Conservation (phyloP, 2,329 filamentous ascomycete species). For the Phaeoacremonium minimum region DNA sequence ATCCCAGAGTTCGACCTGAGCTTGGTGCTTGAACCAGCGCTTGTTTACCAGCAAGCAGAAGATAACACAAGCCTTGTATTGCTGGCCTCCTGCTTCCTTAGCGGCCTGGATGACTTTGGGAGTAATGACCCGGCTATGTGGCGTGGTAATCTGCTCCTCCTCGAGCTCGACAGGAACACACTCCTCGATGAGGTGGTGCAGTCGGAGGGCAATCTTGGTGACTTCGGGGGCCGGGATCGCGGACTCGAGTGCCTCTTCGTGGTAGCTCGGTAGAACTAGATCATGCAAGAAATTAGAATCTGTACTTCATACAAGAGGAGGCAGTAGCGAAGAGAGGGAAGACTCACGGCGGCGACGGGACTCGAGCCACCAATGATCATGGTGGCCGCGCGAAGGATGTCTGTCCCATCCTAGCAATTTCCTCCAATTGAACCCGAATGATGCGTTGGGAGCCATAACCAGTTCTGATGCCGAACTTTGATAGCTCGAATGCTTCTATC, state of each 20-base stretch:
- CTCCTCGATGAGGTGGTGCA: slow-evolving; percentile 87
- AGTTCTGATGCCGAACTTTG: too few relatives aligned
- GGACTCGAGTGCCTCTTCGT: slow-evolving; percentile 54
- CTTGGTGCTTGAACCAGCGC: slow-evolving; percentile 75
- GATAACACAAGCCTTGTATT: slow-evolving; percentile 76
- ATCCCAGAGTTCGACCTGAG: slow-evolving; percentile 83
- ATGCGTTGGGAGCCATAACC: too few relatives aligned
- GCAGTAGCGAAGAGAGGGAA: slow-evolving; percentile 1
- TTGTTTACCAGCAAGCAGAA: slow-evolving; percentile 73
- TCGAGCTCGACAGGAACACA: slow-evolving; percentile 89
- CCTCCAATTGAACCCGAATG: slow-evolving; percentile 19
- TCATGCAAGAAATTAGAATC: slow-evolving; percentile 3
- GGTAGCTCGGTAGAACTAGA: slow-evolving; percentile 62
- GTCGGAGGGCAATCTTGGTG: slow-evolving; percentile 81
- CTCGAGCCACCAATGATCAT: slow-evolving; percentile 32
- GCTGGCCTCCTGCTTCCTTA: slow-evolving; percentile 71
- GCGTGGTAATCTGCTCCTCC: slow-evolving; percentile 65
- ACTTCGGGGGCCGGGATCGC: slow-evolving; percentile 74
- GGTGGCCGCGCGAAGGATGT: slow-evolving; percentile 23
- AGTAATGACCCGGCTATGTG: slow-evolving; percentile 85
- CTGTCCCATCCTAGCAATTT: slow-evolving; percentile 27
- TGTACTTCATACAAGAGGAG: neutral
- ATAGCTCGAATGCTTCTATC: too few relatives aligned
- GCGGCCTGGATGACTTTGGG: slow-evolving; percentile 74
- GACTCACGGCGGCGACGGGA: slow-evolving; percentile 39